Evolutionary conservation across 1,284 basidiomycete species (phyloP), one percentile per base, ranked within the genome.

Genomic region (Cerrena zonata): DNA sequence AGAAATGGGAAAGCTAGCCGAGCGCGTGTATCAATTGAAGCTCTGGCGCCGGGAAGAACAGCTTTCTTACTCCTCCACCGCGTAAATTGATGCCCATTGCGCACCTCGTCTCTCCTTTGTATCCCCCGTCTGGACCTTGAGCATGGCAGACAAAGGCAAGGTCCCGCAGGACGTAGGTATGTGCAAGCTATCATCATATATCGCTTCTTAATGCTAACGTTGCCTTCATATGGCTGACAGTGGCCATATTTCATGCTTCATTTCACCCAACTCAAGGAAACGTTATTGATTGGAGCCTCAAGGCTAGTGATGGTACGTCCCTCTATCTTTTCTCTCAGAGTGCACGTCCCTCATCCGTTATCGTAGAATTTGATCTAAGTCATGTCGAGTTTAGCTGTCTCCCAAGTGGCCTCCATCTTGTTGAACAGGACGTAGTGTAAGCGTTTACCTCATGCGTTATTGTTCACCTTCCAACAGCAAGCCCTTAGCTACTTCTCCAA

Each of bases 261-360:
- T 90, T 90, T 59, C 87, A 90, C 66, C 84, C 86, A 1, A 90
- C 87, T 11, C 76, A 79, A 57, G 87, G 87, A 11, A 89, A 88
- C 63, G 65, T 83, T 13, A 70, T 89, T 22, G 87, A 89, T 65
- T 90, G 88, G 86, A 78, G 72, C 37, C 62, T 84, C 24, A 86
- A 82, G 58, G 77, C 80, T 18, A 78, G 71, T 60, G 77, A 87
- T 53, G 82, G 86, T 83, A 50, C 52, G 74, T 59, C 37, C 1
- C 18, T 22, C 10, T 7, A 7, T 40, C 19, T 5, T 10, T 40
- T 40, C n/a, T n/a, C n/a, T n/a, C 39, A 19, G 10, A 10, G 15
- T 15, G 39, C 7, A 40, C 39, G 10, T 5, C 39, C 19, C 10
- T 18, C 19, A 10, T 10, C 45, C 30, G 41, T 30, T 34, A 7